phyloP scores from a whole-genome alignment of 2,329 filamentous ascomycete genomes.

The Trichocomaceae sp. region DNA sequence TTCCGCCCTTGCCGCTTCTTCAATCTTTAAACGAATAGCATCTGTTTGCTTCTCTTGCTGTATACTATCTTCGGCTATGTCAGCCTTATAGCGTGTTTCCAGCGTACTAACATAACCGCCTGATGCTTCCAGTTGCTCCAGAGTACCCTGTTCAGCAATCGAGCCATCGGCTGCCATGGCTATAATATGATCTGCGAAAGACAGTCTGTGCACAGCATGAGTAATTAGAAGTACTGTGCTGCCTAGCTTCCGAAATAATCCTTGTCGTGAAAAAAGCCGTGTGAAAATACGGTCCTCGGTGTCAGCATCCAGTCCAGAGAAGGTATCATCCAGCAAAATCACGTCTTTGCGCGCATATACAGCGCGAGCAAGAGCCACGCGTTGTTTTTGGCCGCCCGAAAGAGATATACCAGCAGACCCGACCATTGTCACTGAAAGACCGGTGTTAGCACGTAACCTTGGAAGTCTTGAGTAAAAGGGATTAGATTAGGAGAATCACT shows the following conservation, averaged over 20 bases:
- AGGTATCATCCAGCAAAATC: conserved; percentile 77
- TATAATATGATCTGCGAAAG: conserved; percentile 39
- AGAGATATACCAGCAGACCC: conserved; percentile 63
- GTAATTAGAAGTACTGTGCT: conserved; percentile 7
- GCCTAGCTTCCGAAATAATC: conserved; percentile 7
- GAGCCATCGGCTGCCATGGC: conserved; percentile 33
- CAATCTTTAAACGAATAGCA: neutral
- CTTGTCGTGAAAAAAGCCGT: conserved; percentile 10
- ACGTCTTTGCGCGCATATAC: conserved; percentile 69
- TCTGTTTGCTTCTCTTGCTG: neutral
- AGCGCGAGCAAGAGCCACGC: conserved; percentile 73
- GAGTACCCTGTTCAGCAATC: conserved; percentile 37
- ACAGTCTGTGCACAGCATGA: conserved; percentile 31
- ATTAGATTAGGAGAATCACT: conserved; percentile 34
- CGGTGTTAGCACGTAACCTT: too few relatives aligned
- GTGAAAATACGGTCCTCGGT: conserved; percentile 42
- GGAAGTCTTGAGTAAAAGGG: neutral
- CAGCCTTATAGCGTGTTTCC: conserved; percentile 19
- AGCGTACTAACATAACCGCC: conserved; percentile 38
- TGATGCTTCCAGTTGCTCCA: conserved; percentile 27
- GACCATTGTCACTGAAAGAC: conserved; percentile 50
- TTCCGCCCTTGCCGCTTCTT: neutral
- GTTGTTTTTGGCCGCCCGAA: conserved; percentile 79
- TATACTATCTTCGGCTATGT: neutral
- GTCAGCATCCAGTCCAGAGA: conserved; percentile 64